Evolutionary conservation across 257 asterid species (phyloP).

Genomic region (Gentiana straminea): DNA sequence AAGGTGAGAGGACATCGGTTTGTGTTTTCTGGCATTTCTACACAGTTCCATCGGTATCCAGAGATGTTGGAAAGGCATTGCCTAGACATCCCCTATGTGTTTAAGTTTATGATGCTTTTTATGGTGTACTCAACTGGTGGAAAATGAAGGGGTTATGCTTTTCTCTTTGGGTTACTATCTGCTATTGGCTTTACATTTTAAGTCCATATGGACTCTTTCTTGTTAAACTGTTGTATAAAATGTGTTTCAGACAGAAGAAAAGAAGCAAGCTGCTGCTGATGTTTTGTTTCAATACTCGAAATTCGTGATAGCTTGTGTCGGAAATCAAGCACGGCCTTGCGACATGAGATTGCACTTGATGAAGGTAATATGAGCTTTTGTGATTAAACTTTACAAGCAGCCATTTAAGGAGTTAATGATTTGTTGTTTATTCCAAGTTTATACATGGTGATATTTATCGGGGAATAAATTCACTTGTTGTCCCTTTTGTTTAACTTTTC

Average conservation of each 20-base stretch:
- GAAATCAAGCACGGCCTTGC: constrained; percentile 83
- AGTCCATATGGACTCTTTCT: not conserved
- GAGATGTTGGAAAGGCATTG: too few species aligned
- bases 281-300: constrained; percentile 74
- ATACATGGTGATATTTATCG: not conserved
- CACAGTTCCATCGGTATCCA: too few species aligned
- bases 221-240: not conserved
- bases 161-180: too few species aligned
- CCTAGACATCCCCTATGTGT: too few species aligned
- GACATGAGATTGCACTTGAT: constrained; percentile 91
- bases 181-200: not conserved
- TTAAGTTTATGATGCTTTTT: too few species aligned
- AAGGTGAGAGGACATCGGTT: too few species aligned
- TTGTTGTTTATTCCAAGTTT: not conserved
- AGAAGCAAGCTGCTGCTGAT: constrained; percentile 97
- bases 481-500: too few species aligned
- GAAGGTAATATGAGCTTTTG: constrained; percentile 46
- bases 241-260: constrained; percentile 53
- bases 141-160: too few species aligned
- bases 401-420: not conserved
- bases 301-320: constrained; percentile 76
- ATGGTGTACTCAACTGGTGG: too few species aligned
- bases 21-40: too few species aligned
- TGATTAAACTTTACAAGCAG: not conserved
- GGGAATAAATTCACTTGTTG: not conserved